phyloP scores from a whole-genome alignment of 116 monocot species.

The Iris pallida region DNA sequence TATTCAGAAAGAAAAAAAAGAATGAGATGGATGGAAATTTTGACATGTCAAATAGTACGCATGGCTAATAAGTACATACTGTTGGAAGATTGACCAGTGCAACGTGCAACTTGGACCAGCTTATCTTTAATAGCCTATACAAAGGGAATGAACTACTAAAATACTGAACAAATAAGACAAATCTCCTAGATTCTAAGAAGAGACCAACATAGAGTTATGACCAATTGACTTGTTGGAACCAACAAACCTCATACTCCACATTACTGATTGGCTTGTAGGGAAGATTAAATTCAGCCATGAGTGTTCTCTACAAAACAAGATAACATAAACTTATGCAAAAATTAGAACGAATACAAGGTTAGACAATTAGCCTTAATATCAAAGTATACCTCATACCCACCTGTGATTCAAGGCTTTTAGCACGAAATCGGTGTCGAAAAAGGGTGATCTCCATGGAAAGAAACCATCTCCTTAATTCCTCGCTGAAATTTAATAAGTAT shows the following conservation, averaged over 20 bases:
- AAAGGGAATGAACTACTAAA: not conserved
- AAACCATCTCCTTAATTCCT: constrained; percentile 97
- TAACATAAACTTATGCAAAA: constrained; percentile 14
- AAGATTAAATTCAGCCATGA: constrained; percentile 63
- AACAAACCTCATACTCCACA: constrained; percentile 78
- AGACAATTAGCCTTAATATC: too few relatives aligned
- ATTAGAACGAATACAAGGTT: not conserved
- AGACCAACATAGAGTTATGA: not conserved
- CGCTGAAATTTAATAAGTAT: constrained; percentile 25
- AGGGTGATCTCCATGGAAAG: constrained; percentile 88
- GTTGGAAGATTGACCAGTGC: constrained; percentile 53
- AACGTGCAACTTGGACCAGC: constrained; percentile 70
- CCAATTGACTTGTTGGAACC: not conserved
- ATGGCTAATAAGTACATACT: constrained; percentile 29
- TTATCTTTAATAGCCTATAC: constrained; percentile 74
- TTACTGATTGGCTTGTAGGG: constrained; percentile 52
- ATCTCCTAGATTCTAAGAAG: not conserved
- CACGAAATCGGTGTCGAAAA: constrained; percentile 77
- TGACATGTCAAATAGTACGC: constrained; percentile 4
- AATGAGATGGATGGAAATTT: not conserved
- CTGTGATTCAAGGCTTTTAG: constrained; percentile 68
- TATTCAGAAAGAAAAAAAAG: not conserved
- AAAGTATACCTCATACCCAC: constrained; percentile 17
- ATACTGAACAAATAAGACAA: not conserved
- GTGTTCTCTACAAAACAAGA: constrained; percentile 49